Base-by-base conservation (phyloP, 2,329 filamentous ascomycete genomes). In the Epichloe typhina region DNA sequence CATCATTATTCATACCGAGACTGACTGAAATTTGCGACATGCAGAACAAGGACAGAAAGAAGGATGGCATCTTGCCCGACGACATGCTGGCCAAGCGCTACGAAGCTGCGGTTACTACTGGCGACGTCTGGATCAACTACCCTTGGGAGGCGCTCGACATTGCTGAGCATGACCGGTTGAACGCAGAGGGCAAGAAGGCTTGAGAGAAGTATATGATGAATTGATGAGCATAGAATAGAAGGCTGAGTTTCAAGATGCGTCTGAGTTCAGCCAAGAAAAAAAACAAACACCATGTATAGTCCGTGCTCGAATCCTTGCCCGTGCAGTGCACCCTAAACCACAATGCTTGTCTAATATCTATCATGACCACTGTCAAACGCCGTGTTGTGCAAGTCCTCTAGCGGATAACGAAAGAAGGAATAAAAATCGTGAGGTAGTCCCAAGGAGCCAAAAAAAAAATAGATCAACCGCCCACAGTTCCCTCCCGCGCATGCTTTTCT, bases 91-190 rank as follows among this genome's bases (percentile, higher is more conserved):
- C 82, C 50, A 78, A 79, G 52, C 77, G 84, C 61, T 98, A 98
- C 71, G 69, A 86, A 58, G 93, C 93, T 21, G 88, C 93, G 21
- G 75, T 84, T 64, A 97, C 91, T 5, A 86, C 94, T 35, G 80
- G 79, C n/a, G 91, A 98, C 69, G 84, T 89, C 57, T 98, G 93
- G 93, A 97, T 97, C 66, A 94, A 88, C 77, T 98, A 98, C 71
- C 93, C 93, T 15, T 98, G 93, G 93, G 93, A 97, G 73, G 93
- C 93, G 42, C 84, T 71, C 36, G 87, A 96, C 65, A 96, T 97
- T 63, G 88, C 95, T 31, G 87, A 90, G 76, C 91, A 96, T 66
- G 91, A 97, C 69, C 69, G 72, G 53, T 66, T 83, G 52, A 86
- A 88, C 17, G 71, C 73, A 59, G 67, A 72, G 58, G 58, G 57